Evolutionary conservation across 148 eudicot genomes (phyloP), one percentile per base, ranked within the genome.

Genomic region (Vaccinium vitisidaea): DNA sequence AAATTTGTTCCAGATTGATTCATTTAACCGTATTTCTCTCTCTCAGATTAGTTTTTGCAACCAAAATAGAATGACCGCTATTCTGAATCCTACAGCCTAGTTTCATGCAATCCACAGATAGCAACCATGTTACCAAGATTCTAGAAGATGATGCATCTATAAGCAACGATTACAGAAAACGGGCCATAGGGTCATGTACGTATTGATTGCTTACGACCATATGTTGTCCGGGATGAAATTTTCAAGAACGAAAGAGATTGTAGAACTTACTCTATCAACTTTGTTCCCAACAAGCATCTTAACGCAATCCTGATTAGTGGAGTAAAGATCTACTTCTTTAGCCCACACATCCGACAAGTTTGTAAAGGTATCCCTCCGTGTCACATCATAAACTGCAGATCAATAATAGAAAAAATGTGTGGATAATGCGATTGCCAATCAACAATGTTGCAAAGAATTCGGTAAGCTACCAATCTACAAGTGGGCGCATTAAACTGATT

Each of bases 221-320:
- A 71, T 71, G 16, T 16, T 70, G n/a, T n/a, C 14, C 6, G 50
- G 65, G 6, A 50, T 61, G 18, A 69, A 27, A 15, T 16, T 70
- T 50, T 82, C 63, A 70, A 82, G 77, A 49, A 70, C 5, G 19
- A 55, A 87, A 30, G 83, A 87, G 54, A 73, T 54, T 76, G 74
- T 71, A 88, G 80, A 65, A 88, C 92, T 89, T 84, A 95, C 99
- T 90, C 85, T 91, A 77, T 97, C 99, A 79, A 97, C 98, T 94
- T 97, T 97, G 86, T 97, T 97, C 71, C 98, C 99, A 49, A 97
- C 97, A 69, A 97, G 99, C 98, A 97, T 95, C 96, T 95, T 97
- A 83, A 97, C 88, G 82, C 98, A 95, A 77, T 97, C 95, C 88
- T 91, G 94, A 87, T 92, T 93, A 21, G 93, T 97, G 80, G 96